Base-by-base conservation (phyloP, 2,329 filamentous ascomycete species). In the Colletotrichum viniferum region DNA sequence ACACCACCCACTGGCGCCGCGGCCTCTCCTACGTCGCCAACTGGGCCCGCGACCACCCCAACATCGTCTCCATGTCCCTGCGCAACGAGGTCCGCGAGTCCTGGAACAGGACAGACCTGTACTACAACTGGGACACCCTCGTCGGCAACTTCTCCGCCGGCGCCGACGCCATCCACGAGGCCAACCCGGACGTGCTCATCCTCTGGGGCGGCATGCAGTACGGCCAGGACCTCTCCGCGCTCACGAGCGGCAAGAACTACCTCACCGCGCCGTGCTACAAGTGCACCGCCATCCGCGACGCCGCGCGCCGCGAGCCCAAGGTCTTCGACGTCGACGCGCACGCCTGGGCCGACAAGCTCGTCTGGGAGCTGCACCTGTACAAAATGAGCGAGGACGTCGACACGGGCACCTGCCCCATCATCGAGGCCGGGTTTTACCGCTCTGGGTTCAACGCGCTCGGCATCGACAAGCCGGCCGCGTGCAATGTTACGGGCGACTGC, bases 71-170 rank as follows among this genome's bases (percentile, higher is more conserved):
- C 8, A 52, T 75, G 26, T 87, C 87, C 6, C 86, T 92, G 58
- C 89, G 90, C 78, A 92, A 92, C 82, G 90, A 92, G 83, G 83
- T 92, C 30, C 87, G 88, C 66, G 84, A 85, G 77, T 83, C 85
- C 65, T 84, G 88, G 69, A 80, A 86, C 26, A 88, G 89, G 79
- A 84, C 82, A 10, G 81, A 85, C 38, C 76, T 79, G 14, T 87
- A 89, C 78, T 77, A 77, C 73, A 72, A 72, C 76, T 76, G 76
- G 76, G 66, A 81, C 24, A 85, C 87, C 7, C 91, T 90, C 89
- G 89, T 88, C 81, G 81, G 82, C 36, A 87, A 84, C 78, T 86
- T 91, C 80, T 82, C 83, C 32, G 82, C 86, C 68, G 90, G 85
- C 4, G 89, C 88, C 12, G 78, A 81, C 71, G 80, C 85, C 30